Evolutionary conservation across 148 eudicot genomes (phyloP), one percentile per base, ranked within the genome.

Genomic region (Suaeda aralocaspica): DNA sequence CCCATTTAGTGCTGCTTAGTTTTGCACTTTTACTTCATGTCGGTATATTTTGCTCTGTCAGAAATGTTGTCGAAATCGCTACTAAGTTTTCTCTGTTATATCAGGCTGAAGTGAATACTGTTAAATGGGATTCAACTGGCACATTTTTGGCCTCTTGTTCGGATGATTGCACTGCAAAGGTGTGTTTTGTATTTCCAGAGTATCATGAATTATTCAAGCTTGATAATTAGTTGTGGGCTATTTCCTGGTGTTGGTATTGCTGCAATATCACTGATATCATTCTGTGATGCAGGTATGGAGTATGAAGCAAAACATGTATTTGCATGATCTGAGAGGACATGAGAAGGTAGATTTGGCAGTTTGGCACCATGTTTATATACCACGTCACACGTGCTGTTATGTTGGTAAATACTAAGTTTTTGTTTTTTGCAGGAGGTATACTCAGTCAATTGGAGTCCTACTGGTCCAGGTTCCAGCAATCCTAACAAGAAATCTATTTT

Each of bases 61-160:
- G 39, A 68, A 29, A 29, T 59, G 9, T 41, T 28, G 19, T 18
- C 22, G 39, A 46, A 6, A 63, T 68, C 48, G 28, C 29, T 70
- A 24, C 22, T 64, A 11, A 15, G 26, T 28, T 57, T 48, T 46
- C 26, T 1, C 52, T 49, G 52, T 49, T 18, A 42, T 68, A 74
- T 80, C 85, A 88, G 92, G 84, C 85, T 65, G 92, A 88, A 84
- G 89, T 88, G 50, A 88, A 88, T 60, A 78, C 85, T 70, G 79
- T 88, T 71, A 84, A 86, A 79, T 88, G 90, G 92, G 86, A 88
- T 56, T 88, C 92, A 44, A 77, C 85, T 16, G 92, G 92, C 42
- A 78, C 84, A 49, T 62, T 88, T 55, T 74, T 88, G 81, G 92
- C 92, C 58, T 86, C 92, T 64, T 83, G 92, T 66, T 88, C 92